phyloP scores from a whole-genome alignment of 768 basidiomycete genomes.

The Lactifluus hygrophoroides region DNA sequence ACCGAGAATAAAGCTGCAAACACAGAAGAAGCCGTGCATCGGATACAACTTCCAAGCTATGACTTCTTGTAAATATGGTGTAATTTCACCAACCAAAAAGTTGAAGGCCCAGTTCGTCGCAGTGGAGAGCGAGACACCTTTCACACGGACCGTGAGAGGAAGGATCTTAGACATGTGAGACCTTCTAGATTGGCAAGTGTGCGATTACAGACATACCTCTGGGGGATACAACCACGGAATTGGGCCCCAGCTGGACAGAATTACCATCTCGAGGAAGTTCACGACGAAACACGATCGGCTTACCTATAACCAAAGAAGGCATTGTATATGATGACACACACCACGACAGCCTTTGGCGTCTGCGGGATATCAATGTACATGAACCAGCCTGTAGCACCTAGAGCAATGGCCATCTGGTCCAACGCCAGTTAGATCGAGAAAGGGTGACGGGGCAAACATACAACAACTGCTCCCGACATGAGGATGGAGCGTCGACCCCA shows the following conservation, averaged over 20 bases:
- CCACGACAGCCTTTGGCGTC: conserved; percentile 82
- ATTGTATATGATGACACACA: conserved; percentile 87
- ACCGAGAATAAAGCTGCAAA: conserved; percentile 77
- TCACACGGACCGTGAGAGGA: conserved; percentile 81
- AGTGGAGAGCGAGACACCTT: conserved; percentile 92
- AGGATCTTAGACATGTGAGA: conserved; percentile 53
- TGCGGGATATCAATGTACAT: conserved; percentile 82
- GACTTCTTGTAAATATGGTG: conserved; percentile 76
- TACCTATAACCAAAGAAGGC: conserved; percentile 87
- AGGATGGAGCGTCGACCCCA: conserved; percentile 86
- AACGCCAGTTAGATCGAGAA: not conserved
- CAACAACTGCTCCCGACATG: conserved; percentile 74
- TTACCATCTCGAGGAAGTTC: not conserved
- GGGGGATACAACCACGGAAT: conserved; percentile 84
- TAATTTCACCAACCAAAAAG: conserved; percentile 81
- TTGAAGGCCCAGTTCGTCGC: conserved; percentile 85
- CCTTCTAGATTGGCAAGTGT: not conserved
- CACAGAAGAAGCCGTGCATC: conserved; percentile 92
- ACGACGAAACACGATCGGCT: conserved; percentile 4
- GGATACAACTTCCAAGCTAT: conserved; percentile 91
- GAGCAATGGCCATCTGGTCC: conserved; percentile 67
- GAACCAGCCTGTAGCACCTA: conserved; percentile 84
- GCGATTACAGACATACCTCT: conserved; percentile 42
- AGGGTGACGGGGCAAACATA: conserved; percentile 29
- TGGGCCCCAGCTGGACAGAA: conserved; percentile 61